These are phyloP conservation scores for Neurospora sp. DNA, from an alignment of 495 filamentous ascomycete species.

Conservation along the genomic window DNA sequence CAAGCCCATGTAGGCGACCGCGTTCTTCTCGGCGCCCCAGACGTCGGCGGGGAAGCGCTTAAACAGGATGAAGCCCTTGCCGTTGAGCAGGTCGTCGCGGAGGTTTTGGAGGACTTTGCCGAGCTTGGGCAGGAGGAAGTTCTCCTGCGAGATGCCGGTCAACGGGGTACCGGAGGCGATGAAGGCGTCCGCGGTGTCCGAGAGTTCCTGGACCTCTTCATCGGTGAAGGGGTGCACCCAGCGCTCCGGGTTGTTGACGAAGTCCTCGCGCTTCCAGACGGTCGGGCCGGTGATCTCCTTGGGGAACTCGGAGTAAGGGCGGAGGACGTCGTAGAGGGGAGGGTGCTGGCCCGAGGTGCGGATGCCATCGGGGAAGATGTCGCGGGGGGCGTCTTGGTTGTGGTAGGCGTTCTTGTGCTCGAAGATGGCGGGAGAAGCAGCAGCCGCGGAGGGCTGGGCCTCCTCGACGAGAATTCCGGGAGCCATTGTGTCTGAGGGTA, in stretches of 20 bases:
- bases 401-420: conserved; percentile 2
- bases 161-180: conserved; percentile 50
- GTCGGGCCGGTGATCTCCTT: conserved; percentile 63
- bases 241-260: conserved; percentile 55
- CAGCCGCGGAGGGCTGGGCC: background rate
- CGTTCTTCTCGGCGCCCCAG: conserved; percentile 74
- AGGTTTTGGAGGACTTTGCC: conserved; percentile 43
- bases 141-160: conserved; percentile 64
- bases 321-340: conserved; percentile 55
- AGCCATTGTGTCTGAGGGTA: conserved; percentile 14
- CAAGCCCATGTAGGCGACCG: conserved; percentile 81
- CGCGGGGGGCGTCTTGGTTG: conserved; percentile 16
- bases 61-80: conserved; percentile 84
- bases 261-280: conserved; percentile 70
- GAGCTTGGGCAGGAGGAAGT: conserved; percentile 59
- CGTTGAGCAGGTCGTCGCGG: conserved; percentile 64
- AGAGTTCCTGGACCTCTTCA: conserved; percentile 60
- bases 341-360: conserved; percentile 73
- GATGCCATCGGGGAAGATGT: conserved; percentile 38
- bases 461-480: conserved; percentile 25
- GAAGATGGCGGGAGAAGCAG: background rate
- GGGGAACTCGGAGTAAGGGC: conserved; percentile 64
- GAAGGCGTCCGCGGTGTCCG: conserved; percentile 56
- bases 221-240: conserved; percentile 66
- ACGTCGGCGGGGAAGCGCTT: conserved; percentile 65